phyloP scores from a whole-genome alignment of 345 rosid genomes.

The Eucalyptus globulus region DNA sequence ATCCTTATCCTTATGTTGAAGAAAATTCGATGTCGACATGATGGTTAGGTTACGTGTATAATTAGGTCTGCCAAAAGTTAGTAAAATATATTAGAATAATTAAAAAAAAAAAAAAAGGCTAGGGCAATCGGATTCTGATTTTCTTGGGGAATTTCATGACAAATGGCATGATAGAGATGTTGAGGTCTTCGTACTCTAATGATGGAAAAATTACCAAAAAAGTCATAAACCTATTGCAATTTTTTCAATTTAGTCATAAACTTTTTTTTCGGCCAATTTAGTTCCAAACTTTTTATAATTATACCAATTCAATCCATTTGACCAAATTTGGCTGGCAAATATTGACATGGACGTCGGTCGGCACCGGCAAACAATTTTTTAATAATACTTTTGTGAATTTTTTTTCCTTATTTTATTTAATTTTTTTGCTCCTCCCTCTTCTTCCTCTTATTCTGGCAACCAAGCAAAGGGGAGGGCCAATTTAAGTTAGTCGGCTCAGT shows the following conservation, averaged over 20 bases:
- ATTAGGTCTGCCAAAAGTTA: neutral
- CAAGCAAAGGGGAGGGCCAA: too few species aligned
- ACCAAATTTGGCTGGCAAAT: fast-evolving
- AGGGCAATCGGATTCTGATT: neutral
- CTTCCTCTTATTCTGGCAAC: fast-evolving
- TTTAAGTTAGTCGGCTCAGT: fast-evolving
- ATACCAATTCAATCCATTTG: fast-evolving
- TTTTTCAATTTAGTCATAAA: fast-evolving
- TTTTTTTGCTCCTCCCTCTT: too few species aligned
- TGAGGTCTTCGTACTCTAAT: neutral
- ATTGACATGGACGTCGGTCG: fast-evolving
- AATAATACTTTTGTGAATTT: too few species aligned
- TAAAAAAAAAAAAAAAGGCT: neutral
- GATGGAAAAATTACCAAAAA: too few species aligned
- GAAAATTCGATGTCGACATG: neutral
- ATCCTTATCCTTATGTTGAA: neutral
- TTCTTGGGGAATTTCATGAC: neutral
- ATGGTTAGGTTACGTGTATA: neutral
- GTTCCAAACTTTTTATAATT: fast-evolving
- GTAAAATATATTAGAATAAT: neutral
- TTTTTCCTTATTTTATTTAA: too few species aligned
- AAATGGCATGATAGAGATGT: neutral
- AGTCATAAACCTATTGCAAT: fast-evolving
- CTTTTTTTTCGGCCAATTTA: too few species aligned
- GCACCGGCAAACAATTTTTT: fast-evolving